These are phyloP conservation scores for Halophytophthora batemanensis DNA, from an alignment of 352 stramenopile genomes.

Conservation along the genomic window DNA sequence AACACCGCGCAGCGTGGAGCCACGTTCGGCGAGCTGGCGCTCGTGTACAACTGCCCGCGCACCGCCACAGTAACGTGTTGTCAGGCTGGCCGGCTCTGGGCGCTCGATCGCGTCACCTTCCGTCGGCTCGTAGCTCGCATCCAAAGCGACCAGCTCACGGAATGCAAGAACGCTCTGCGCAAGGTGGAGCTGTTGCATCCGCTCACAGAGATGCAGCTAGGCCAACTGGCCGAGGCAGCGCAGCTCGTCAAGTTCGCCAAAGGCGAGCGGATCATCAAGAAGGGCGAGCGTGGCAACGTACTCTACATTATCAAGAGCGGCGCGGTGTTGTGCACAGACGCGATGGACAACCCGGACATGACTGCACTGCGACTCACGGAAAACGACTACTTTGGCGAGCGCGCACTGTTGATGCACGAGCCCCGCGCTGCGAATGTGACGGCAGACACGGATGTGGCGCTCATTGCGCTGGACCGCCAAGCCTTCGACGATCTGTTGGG, in stretches of 20 bases:
- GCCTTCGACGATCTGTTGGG: constrained; percentile 93
- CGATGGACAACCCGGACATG: constrained; percentile 37
- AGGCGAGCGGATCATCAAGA: constrained; percentile 79
- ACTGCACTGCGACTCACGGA: constrained; percentile 41
- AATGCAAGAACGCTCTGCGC: constrained; percentile 65
- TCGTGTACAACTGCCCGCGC: constrained; percentile 95
- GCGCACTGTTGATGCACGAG: constrained; percentile 88
- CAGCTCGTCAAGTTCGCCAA: constrained; percentile 66
- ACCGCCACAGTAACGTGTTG: constrained; percentile 82
- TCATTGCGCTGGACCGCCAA: constrained; percentile 89
- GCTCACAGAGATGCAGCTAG: constrained; percentile 59
- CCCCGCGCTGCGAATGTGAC: constrained; percentile 88
- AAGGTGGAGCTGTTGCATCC: constrained; percentile 51
- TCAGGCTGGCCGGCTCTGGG: constrained; percentile 64
- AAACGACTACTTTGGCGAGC: constrained; percentile 93
- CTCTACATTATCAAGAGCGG: constrained; percentile 88
- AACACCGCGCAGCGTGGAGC: constrained; percentile 67
- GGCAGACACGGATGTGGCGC: constrained; percentile 59
- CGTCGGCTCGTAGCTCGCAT: constrained; percentile 79
- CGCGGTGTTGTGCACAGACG: constrained; percentile 56
- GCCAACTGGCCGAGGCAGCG: constrained; percentile 55
- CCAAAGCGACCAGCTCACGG: constrained; percentile 54
- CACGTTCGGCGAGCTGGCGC: constrained; percentile 93
- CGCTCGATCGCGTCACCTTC: constrained; percentile 86
- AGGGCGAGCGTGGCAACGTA: constrained; percentile 75